These are phyloP conservation scores for Barnettozyma botsteinii DNA, from an alignment of 805 yeast species.

Conservation along the genomic window DNA sequence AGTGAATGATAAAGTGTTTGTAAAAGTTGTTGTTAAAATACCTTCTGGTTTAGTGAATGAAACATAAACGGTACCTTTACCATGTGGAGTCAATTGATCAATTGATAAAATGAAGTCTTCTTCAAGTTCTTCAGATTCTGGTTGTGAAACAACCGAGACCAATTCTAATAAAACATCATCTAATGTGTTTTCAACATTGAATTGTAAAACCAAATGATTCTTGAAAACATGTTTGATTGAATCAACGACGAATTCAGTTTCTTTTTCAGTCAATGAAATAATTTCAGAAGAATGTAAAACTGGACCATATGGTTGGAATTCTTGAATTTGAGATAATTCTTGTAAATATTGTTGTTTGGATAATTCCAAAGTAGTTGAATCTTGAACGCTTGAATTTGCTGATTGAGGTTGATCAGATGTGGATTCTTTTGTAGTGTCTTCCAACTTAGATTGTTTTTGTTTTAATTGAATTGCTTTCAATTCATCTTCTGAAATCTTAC, in stretches of 20 bases:
- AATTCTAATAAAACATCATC: conserved; percentile 71
- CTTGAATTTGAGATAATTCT: conserved; percentile 65
- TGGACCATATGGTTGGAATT: conserved; percentile 66
- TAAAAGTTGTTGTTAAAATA: conserved; percentile 46
- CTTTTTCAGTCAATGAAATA: conserved; percentile 77
- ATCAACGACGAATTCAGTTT: conserved; percentile 86
- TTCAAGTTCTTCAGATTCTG: conserved; percentile 41
- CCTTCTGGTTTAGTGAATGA: conserved; percentile 59
- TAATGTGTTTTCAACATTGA: conserved; percentile 78
- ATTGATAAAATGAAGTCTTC: conserved; percentile 76
- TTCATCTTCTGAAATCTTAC: conserved; percentile 62
- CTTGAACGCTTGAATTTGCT: conserved; percentile 9
- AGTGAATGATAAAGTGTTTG: conserved; percentile 65
- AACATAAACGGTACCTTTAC: conserved; percentile 71
- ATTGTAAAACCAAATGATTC: conserved; percentile 70
- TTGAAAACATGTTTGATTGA: conserved; percentile 81
- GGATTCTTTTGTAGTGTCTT: conserved; percentile 16
- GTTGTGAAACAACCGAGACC: conserved; percentile 63
- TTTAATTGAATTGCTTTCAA: conserved; percentile 57
- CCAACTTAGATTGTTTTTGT: conserved; percentile 38
- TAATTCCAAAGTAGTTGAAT: conserved; percentile 28
- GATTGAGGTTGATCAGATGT: not conserved
- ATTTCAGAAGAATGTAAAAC: conserved; percentile 64
- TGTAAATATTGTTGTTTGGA: conserved; percentile 62
- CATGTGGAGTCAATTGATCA: conserved; percentile 63